These are phyloP conservation scores for Eucalyptus marginata DNA, from an alignment of 345 rosid genomes.

Conservation along the genomic window DNA sequence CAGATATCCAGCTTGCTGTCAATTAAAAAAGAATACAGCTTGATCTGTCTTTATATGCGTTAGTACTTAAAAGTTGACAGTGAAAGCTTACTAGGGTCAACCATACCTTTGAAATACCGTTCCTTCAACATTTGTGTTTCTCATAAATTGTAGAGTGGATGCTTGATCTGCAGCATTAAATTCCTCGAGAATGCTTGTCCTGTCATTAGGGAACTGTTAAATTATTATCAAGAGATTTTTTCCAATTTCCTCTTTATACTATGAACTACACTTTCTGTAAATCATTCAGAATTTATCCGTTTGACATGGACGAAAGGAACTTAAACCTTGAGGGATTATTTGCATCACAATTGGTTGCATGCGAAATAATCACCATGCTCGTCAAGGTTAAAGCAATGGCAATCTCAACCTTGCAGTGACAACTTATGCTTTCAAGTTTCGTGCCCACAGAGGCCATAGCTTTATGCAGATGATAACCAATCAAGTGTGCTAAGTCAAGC, in stretches of 20 bases:
- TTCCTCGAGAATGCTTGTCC: conserved; percentile 71
- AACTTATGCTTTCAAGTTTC: background rate
- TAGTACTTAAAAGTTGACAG: background rate
- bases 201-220: conserved; percentile 12
- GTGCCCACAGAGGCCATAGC: background rate
- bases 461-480: background rate
- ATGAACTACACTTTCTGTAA: background rate
- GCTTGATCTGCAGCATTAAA: conserved; percentile 57
- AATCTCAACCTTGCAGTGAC: background rate
- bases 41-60: background rate
- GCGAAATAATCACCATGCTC: fast-evolving
- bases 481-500: background rate
- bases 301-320: background rate
- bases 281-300: background rate
- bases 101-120: conserved; percentile 84
- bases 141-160: conserved; percentile 62
- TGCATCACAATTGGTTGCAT: background rate
- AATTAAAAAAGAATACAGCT: background rate
- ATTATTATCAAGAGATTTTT: background rate
- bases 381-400: too few relatives aligned
- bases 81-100: background rate
- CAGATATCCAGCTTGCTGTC: background rate
- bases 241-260: background rate
- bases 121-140: conserved; percentile 39
- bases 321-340: background rate